Evolutionary conservation across 139 green algal genomes (phyloP).

Genomic region (Micractinium conductrix): DNA sequence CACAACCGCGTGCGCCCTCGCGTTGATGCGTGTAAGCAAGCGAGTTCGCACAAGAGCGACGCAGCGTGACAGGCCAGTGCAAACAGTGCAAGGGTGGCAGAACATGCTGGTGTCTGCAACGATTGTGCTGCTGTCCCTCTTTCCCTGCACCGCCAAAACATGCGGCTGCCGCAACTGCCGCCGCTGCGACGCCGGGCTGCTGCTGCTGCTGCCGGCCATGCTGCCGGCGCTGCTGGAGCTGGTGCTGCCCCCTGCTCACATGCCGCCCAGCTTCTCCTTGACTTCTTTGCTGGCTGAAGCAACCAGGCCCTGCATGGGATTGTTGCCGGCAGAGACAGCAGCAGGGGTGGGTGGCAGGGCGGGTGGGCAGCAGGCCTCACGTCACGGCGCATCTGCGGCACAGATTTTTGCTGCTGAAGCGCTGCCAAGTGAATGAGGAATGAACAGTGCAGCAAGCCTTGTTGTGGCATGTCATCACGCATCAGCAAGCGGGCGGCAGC

Average conservation of each 20-base stretch:
- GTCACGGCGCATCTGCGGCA: neutral
- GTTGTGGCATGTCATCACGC: neutral
- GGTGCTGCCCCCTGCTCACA: neutral
- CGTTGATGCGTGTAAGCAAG: too few species aligned
- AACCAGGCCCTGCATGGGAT: slow-evolving; percentile 11
- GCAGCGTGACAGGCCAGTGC: neutral
- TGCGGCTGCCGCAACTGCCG: too few species aligned
- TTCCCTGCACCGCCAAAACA: neutral
- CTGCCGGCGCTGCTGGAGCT: neutral
- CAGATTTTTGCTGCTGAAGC: neutral
- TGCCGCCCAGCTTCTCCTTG: slow-evolving; percentile 14
- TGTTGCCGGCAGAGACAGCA: neutral
- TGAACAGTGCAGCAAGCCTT: neutral
- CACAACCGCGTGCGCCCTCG: too few species aligned
- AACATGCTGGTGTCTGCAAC: neutral
- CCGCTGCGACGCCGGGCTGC: neutral
- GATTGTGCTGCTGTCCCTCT: neutral
- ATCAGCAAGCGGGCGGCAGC: neutral
- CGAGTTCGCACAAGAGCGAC: too few species aligned
- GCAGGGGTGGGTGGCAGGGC: too few species aligned
- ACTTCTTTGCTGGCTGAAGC: slow-evolving; percentile 28
- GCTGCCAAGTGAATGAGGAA: neutral
- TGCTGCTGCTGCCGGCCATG: too few species aligned
- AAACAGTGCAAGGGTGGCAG: neutral
- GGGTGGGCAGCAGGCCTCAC: neutral